Base-by-base conservation (phyloP, 1,284 basidiomycete species). In the Anthracocystis setariae region DNA sequence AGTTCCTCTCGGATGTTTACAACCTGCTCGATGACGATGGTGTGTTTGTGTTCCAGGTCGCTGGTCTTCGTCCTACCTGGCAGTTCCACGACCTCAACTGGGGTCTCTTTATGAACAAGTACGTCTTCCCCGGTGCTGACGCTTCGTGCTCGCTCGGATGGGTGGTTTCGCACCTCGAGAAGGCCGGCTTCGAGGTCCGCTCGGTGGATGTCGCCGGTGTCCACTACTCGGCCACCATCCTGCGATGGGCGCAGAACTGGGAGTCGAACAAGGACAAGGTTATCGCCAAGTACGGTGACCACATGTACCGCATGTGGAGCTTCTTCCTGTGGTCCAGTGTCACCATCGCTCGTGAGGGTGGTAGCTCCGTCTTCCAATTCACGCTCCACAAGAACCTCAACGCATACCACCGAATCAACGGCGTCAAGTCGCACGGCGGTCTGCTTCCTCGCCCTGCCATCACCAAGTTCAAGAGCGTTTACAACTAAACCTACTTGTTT, bases 1-100 rank as follows among this genome's bases (percentile, higher is more conserved):
- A 90, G 42, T 99, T 96, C 89, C 87, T 98, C 74, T 86, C 87
- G 32, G 92, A 98, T 84, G 89, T 99, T 59, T 97, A 98, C 84
- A 88, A 95, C 79, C 87, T 98, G 27, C 87, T 99, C 65, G 91
- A 94, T 70, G 95, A 99, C 84, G 92, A 98, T 76, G 95, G 95
- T 50, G 88, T 91, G 71, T 91, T 98, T 79, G 91, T 98, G 56
- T 89, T 96, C 86, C 96, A 99, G 85, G 95, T 99, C 24, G 92
- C 95, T 52, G 95, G 95, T 73, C 86, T 98, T 73, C 90, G 95
- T 44, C 93, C 93, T 8, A 84, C 87, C 40, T 98, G 95, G 96
- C 96, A 98, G 72, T 98, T 91, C 77, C 95, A 98, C 86, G 95
- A 98, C 84, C 89, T 98, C 70, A 90, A 94, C 83, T 99, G 95